Percentiles rank a stretch among this genome's conserved stretches.
Evolutionary conservation across 1,284 basidiomycete species (phyloP).

Genomic region (Ustilago trichophora): DNA sequence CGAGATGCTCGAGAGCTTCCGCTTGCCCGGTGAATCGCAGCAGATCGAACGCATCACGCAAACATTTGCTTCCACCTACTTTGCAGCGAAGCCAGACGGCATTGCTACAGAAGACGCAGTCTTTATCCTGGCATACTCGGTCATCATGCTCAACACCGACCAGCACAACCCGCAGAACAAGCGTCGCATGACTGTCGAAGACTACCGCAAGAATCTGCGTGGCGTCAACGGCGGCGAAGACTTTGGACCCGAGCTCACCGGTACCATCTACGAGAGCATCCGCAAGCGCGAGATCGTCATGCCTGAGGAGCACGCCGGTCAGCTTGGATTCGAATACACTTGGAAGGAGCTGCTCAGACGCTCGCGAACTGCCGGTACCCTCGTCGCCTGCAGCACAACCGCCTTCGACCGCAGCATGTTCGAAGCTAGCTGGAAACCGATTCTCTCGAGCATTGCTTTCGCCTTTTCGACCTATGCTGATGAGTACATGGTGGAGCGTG

Average conservation of each 20-base stretch:
- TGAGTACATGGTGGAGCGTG: slow-evolving; percentile 92
- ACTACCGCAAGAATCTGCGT: slow-evolving; percentile 89
- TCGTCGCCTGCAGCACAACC: slow-evolving; percentile 80
- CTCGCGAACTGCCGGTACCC: slow-evolving; percentile 80
- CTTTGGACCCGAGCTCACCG: slow-evolving; percentile 86
- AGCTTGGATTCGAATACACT: slow-evolving; percentile 96
- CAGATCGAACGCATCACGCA: slow-evolving; percentile 95
- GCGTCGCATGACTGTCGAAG: slow-evolving; percentile 96
- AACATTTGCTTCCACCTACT: slow-evolving; percentile 90
- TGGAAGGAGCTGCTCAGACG: slow-evolving; percentile 94
- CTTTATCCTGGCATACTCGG: slow-evolving; percentile 91
- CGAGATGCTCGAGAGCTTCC: slow-evolving; percentile 90
- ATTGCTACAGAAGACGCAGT: slow-evolving; percentile 91
- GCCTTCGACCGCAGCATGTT: slow-evolving; percentile 93
- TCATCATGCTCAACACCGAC: slow-evolving; percentile 99
- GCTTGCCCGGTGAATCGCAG: slow-evolving; percentile 93
- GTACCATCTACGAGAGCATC: slow-evolving; percentile 90
- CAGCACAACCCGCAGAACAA: slow-evolving; percentile 96
- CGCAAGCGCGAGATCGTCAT: slow-evolving; percentile 93
- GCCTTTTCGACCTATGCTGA: slow-evolving; percentile 92
- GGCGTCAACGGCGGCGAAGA: slow-evolving; percentile 89
- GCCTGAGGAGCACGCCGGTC: slow-evolving; percentile 97
- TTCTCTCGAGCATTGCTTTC: slow-evolving; percentile 74
- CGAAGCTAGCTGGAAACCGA: slow-evolving; percentile 85
- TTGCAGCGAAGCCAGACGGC: slow-evolving; percentile 85